Evolutionary conservation across 495 filamentous ascomycete species (phyloP), one percentile per base, ranked within the genome.

Genomic region (Lepidopterella palustris): DNA sequence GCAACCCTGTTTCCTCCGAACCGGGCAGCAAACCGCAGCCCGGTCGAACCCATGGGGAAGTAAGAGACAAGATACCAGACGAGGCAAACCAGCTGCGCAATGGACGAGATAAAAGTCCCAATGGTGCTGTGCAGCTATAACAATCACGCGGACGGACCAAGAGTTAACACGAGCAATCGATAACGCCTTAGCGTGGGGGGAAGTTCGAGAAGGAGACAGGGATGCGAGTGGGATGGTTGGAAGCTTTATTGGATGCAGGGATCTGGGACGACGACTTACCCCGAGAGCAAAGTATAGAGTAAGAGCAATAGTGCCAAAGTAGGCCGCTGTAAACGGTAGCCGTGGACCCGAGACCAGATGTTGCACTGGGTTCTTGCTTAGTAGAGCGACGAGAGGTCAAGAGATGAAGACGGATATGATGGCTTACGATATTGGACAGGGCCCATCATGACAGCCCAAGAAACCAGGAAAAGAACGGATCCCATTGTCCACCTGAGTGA

Each of bases 21-120:
- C 11, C 82, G 84, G 40, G 89, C 87, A 67, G 90, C 90, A 64
- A 95, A 87, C 63, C 92, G 85, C 61, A 97, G 74, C 20, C 92
- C 90, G 51, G 84, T 90, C 51, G 87, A 88, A 24, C 93, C 93
- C 91, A 97, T 95, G 2, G 93, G 93, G 71, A 98, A 98, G 76
- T 98, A 98, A 75, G 88, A 93, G 73, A 98, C 86, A 9, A 96
- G 78, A 74, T 97, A 97, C 92, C 93, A 98, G 26, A 91, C 58
- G 47, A 97, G 78, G 52, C 86, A 85, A 53, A 82, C 85, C 52
- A 97, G 75, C 71, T 98, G 93, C 67, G 88, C 76, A 62, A 97
- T 79, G 50, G 88, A 84, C 23, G 89, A 86, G 62, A 97, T 73
- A 29, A 97, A 76, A 26, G 93, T 96, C 59, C 97, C 84, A 65